phyloP scores from a whole-genome alignment of 129 eudicot genomes.

The Escallonia herrerae region DNA sequence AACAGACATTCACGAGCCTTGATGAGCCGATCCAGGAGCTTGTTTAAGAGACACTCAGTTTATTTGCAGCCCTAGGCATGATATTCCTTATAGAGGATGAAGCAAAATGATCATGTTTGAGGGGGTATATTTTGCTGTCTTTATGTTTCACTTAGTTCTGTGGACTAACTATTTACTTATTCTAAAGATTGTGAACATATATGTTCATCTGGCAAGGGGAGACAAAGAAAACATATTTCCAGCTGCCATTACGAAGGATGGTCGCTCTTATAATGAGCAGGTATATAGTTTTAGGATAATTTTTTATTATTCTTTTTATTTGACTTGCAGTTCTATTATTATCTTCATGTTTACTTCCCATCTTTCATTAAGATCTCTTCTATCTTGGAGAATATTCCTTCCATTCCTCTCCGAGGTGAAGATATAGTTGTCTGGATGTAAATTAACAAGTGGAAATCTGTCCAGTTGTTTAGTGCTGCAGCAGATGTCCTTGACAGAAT shows the following conservation, averaged over 20 bases:
- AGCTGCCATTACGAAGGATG: constrained; percentile 84
- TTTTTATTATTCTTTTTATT: neutral
- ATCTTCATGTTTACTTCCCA: neutral
- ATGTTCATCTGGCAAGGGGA: constrained; percentile 85
- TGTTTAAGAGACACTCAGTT: too few species aligned
- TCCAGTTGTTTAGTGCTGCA: constrained; percentile 86
- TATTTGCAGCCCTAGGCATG: too few species aligned
- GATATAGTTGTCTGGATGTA: neutral
- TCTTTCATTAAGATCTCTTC: neutral
- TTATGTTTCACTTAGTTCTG: too few species aligned
- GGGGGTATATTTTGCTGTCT: too few species aligned
- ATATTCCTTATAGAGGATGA: too few species aligned
- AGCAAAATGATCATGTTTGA: too few species aligned
- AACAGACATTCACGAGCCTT: too few species aligned
- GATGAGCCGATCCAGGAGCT: too few species aligned
- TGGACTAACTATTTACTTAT: neutral
- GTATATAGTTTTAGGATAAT: constrained; percentile 17
- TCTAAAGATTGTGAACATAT: constrained; percentile 76
- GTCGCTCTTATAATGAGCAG: constrained; percentile 95
- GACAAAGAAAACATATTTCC: constrained; percentile 78
- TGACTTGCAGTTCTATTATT: neutral
- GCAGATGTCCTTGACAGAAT: constrained; percentile 72
- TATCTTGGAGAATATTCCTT: neutral
- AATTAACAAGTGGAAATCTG: neutral
- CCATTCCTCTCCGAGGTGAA: neutral